Base-by-base conservation (phyloP, 2,329 filamentous ascomycete species). In the Botryotinia calthae region DNA sequence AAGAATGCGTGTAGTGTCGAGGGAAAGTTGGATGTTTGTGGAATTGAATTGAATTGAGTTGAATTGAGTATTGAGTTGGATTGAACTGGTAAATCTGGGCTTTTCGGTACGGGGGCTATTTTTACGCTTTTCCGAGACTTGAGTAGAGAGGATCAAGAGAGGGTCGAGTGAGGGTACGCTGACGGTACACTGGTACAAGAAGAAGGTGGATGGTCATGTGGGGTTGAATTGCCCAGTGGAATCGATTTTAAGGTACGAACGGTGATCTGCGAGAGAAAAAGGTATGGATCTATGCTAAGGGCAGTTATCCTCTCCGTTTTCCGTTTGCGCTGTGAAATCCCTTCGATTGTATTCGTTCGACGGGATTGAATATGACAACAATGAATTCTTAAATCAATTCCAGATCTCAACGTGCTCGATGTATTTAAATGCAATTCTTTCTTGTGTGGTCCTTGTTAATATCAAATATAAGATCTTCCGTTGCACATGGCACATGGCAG, bases 51-150 rank as follows among this genome's bases (percentile, higher is more conserved):
- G 54, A 56, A 54, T 37, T 67, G 64, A 18, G 4, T 9, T 18
- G n/a, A 56, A 20, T 20, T 46, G 44, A 46, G 7, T n/a, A n/a
- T 18, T 46, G 44, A 46, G 31, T 28, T 54, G 51, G 42, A 28
- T 18, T 56, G 51, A 56, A 56, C 18, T 56, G 14, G 28, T 56
- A 56, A 54, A 56, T 56, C 51, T 56, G 51, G 65, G n/a, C 65
- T 42, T 67, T 34, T 67, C 65, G 48, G 65, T 67, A 54, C 65
- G 48, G 65, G 7, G 51, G n/a, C 34, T 67, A 67, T 67, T 67
- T 67, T 67, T 67, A 67, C 65, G 34, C 12, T 2, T 67, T 56
- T 67, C 56, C 65, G 65, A 48, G 65, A 67, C 34, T 67, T 56
- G 25, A 16, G 14, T 28, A 31, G 42, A 37, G 37, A 37, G 37